Evolutionary conservation across 73 alveolate genomes (phyloP).

Genomic region (Symbiodinium pilosum): DNA sequence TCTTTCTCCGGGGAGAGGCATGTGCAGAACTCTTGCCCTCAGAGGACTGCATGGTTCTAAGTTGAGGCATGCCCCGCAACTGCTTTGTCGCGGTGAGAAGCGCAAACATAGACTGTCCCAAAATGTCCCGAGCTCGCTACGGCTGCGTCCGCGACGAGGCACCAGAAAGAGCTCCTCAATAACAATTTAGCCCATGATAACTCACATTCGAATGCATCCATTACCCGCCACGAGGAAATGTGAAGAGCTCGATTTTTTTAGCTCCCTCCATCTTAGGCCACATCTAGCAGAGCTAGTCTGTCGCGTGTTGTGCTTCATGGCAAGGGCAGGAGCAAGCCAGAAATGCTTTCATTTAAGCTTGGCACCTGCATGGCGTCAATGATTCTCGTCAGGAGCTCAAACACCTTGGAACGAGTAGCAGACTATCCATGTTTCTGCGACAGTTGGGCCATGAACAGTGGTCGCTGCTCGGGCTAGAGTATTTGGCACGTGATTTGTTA

Average conservation of each 20-base stretch:
- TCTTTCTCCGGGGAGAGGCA: constrained; percentile 67
- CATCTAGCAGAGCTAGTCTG: not conserved
- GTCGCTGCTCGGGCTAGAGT: too few species aligned
- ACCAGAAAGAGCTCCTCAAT: constrained; percentile 58
- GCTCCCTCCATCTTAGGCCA: too few species aligned
- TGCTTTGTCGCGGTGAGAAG: not conserved
- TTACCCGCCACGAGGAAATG: too few species aligned
- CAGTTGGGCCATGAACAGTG: not conserved
- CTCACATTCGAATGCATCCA: too few species aligned
- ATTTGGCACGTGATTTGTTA: too few species aligned
- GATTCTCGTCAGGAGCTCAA: constrained; percentile 27
- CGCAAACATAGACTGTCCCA: too few species aligned
- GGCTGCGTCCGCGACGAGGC: constrained; percentile 77
- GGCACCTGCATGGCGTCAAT: constrained; percentile 77
- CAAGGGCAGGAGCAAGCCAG: not conserved
- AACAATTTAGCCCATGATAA: too few species aligned
- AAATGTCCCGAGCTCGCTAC: not conserved
- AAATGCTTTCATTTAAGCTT: not conserved
- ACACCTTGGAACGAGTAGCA: not conserved
- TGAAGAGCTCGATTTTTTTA: too few species aligned
- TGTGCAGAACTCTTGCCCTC: constrained; percentile 53
- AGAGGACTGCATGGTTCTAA: not conserved
- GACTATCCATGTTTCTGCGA: not conserved
- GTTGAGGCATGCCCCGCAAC: not conserved
- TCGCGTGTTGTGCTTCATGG: too few species aligned